Evolutionary conservation across 2,329 filamentous ascomycete genomes (phyloP).

Genomic region (Fusarium brachygibbosum): DNA sequence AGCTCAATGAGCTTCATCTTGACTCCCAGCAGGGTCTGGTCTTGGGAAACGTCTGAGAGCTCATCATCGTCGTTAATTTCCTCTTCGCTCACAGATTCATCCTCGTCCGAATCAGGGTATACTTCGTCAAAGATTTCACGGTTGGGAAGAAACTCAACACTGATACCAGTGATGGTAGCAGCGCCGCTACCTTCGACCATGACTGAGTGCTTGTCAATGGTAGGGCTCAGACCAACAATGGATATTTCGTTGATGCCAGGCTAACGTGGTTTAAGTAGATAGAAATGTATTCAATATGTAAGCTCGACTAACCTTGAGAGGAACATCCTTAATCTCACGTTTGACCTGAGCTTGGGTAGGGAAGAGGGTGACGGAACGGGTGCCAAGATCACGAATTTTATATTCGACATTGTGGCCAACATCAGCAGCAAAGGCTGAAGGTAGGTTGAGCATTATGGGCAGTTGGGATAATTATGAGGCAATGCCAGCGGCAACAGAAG

Average conservation of each 20-base stretch:
- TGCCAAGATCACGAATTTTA: constrained; percentile 68
- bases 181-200: constrained; percentile 70
- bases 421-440: constrained; percentile 54
- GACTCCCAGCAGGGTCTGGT: constrained; percentile 43
- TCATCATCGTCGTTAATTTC: constrained; percentile 47
- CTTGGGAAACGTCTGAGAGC: constrained; percentile 36
- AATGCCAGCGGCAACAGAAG: not conserved
- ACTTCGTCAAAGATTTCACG: constrained; percentile 67
- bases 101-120: constrained; percentile 62
- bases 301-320: constrained; percentile 46
- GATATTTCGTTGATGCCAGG: constrained; percentile 70
- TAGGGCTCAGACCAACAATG: constrained; percentile 68
- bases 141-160: constrained; percentile 69
- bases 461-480: not conserved
- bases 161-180: constrained; percentile 72
- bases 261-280: constrained; percentile 46
- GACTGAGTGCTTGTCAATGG: constrained; percentile 70
- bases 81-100: constrained; percentile 49
- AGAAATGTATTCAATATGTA: not conserved
- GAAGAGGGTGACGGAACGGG: constrained; percentile 73
- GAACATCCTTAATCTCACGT: constrained; percentile 69
- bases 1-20: constrained; percentile 52
- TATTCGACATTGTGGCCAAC: constrained; percentile 62
- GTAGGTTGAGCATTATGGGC: not conserved
- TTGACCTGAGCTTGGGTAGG: constrained; percentile 71